A percentile compares a stretch with the other conserved stretches of the same genome.
Conservation (phyloP, 371 early-diverging fungal genomes). For the Batkoa obscura region DNA sequence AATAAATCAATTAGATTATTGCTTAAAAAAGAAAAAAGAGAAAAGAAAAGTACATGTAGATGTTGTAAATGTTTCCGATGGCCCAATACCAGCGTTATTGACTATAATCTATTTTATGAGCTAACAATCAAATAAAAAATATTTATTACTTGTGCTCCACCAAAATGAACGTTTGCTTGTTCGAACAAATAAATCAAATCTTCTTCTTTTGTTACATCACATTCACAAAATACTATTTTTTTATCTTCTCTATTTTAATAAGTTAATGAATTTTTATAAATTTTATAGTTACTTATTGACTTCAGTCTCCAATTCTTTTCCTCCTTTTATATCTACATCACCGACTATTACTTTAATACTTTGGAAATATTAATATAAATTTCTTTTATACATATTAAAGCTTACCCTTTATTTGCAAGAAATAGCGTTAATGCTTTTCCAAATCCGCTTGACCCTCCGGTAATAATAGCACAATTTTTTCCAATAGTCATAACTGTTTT, state of each 20-base stretch:
- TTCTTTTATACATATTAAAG: background rate
- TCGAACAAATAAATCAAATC: background rate
- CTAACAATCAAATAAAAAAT: background rate
- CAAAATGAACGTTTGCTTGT: background rate
- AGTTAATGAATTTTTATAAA: background rate
- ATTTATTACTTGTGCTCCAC: background rate
- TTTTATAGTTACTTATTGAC: background rate
- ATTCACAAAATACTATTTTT: background rate
- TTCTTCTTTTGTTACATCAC: background rate
- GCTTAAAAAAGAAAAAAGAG: too few relatives aligned
- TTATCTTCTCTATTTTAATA: background rate
- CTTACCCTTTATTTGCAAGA: background rate
- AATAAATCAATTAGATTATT: too few relatives aligned
- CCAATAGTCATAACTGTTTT: too few relatives aligned
- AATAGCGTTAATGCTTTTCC: background rate
- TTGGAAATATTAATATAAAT: background rate
- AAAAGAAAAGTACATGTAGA: background rate
- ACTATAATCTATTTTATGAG: background rate
- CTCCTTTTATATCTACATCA: background rate
- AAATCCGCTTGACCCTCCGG: background rate
- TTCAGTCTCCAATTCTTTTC: background rate
- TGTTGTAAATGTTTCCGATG: background rate
- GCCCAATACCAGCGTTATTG: background rate
- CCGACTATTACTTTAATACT: constrained; percentile 1
- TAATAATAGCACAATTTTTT: background rate